These are phyloP conservation scores for Scytalidium lignicola DNA, from an alignment of 2,329 filamentous ascomycete species.

Conservation along the genomic window DNA sequence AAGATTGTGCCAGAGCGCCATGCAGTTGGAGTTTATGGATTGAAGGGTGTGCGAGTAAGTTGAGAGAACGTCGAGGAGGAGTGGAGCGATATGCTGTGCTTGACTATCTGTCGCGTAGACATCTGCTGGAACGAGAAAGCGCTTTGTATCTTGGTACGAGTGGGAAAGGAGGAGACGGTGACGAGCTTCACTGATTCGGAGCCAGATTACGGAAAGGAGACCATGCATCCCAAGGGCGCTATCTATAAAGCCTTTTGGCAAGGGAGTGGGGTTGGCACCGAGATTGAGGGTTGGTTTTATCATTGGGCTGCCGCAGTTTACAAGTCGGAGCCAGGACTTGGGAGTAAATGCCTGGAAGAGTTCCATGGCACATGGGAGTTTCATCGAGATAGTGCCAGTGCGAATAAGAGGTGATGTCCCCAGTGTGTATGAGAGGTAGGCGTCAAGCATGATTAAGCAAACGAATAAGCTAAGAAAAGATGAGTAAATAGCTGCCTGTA, in stretches of 20 bases:
- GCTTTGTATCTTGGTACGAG: slow-evolving; percentile 26
- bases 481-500: neutral
- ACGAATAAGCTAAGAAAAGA: slow-evolving; percentile 12
- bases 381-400: slow-evolving; percentile 13
- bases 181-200: slow-evolving; percentile 37
- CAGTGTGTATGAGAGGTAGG: slow-evolving; percentile 16
- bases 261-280: neutral
- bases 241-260: neutral
- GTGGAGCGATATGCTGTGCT: slow-evolving; percentile 33
- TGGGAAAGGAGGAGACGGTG: slow-evolving; percentile 34
- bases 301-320: neutral
- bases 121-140: slow-evolving; percentile 36
- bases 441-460: slow-evolving; percentile 18
- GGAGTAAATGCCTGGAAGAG: slow-evolving; percentile 13
- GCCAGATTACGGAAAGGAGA: slow-evolving; percentile 33
- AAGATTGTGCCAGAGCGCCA: slow-evolving; percentile 47
- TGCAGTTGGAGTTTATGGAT: slow-evolving; percentile 41
- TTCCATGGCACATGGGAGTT: slow-evolving; percentile 14
- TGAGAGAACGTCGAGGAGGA: slow-evolving; percentile 31
- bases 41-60: slow-evolving; percentile 37
- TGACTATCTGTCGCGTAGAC: slow-evolving; percentile 42
- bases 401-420: slow-evolving; percentile 15
- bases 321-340: neutral
- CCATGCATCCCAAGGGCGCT: slow-evolving; percentile 31
- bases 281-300: neutral